Evolutionary conservation across 768 basidiomycete genomes (phyloP), one percentile per base, ranked within the genome.

Genomic region (Vishniacozyma victoriae): DNA sequence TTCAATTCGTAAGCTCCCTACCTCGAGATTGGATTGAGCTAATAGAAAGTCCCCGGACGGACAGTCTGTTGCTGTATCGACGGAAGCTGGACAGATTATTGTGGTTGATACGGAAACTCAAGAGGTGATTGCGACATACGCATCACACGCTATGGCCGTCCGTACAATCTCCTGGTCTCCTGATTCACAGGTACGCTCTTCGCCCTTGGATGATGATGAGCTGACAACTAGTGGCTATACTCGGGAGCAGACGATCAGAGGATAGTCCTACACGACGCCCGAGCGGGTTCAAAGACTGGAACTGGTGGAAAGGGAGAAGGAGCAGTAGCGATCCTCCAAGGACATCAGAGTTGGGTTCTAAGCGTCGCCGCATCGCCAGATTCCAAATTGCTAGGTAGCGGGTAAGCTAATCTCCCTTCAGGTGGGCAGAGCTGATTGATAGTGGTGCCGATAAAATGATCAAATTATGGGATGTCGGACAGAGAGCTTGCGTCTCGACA

Each of bases 171-270:
- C 86, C 6, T 96, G 91, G 91, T 90, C 88, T 9, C 78, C 81
- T 41, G 91, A 95, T 69, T 85, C 85, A 1, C 86, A 82, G 70
- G 90, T 92, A 45, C 46, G 60, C 61, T 35, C 16, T 41, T 12
- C 23, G 26, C 16, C 5, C 47, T 11, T 15, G 46, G 23, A 24
- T 13, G 18, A 20, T 11, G 44, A 15, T 38, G 1, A 35, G 36
- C 29, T 50, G 20, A 48, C 43, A 29, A 11, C 12, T 43, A 95
- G 90, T 78, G 88, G 44, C 77, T 96, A 3, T 75, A 91, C 43
- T 90, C 87, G 35, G 91, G 85, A 2, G 92, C 89, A 3, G 91
- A 96, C 69, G 91, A 93, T 73, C 89, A 88, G 70, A 81, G 87
- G 15, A 82, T 96, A 50, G 83, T 89, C 44, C 73, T 93, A 40